These are phyloP conservation scores for Friedmanniomyces simplex DNA, from an alignment of 495 filamentous ascomycete genomes.

Conservation along the genomic window DNA sequence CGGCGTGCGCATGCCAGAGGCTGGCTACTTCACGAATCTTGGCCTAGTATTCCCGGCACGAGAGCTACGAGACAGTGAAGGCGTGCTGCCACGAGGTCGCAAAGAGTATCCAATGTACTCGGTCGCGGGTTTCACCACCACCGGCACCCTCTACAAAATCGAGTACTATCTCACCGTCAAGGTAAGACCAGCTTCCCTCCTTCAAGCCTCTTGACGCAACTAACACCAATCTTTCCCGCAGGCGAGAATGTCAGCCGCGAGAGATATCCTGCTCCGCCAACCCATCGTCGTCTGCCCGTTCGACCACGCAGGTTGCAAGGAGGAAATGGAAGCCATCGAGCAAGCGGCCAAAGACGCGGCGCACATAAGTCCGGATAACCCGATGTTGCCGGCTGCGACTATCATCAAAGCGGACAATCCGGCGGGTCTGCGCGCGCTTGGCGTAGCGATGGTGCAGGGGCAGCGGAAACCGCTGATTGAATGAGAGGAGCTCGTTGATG, in stretches of 20 bases:
- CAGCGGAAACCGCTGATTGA: constrained; percentile 86
- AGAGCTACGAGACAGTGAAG: constrained; percentile 78
- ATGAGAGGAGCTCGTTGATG: constrained; percentile 41
- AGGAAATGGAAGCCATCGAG: constrained; percentile 96
- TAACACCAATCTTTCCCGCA: too few relatives aligned
- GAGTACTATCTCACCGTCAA: constrained; percentile 94
- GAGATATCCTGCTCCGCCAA: constrained; percentile 82
- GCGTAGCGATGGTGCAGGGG: constrained; percentile 74
- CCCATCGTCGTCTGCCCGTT: constrained; percentile 94
- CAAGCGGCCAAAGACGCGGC: constrained; percentile 87
- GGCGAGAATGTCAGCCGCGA: constrained; percentile 83
- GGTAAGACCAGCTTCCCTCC: constrained; percentile 51
- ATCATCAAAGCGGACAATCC: constrained; percentile 72
- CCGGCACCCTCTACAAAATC: constrained; percentile 91
- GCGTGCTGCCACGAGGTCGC: constrained; percentile 75
- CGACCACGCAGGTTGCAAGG: constrained; percentile 89
- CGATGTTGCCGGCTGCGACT: constrained; percentile 68
- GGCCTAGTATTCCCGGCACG: constrained; percentile 85
- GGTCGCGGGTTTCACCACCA: constrained; percentile 84
- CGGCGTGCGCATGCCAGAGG: constrained; percentile 70
- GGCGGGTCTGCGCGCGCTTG: constrained; percentile 64
- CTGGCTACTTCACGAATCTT: constrained; percentile 82
- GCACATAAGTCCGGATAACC: constrained; percentile 76
- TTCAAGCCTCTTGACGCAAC: too few relatives aligned
- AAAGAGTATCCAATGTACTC: constrained; percentile 81